These are phyloP conservation scores for Stephania japonica DNA, from an alignment of 164 flowering plant genomes.

Conservation along the genomic window DNA sequence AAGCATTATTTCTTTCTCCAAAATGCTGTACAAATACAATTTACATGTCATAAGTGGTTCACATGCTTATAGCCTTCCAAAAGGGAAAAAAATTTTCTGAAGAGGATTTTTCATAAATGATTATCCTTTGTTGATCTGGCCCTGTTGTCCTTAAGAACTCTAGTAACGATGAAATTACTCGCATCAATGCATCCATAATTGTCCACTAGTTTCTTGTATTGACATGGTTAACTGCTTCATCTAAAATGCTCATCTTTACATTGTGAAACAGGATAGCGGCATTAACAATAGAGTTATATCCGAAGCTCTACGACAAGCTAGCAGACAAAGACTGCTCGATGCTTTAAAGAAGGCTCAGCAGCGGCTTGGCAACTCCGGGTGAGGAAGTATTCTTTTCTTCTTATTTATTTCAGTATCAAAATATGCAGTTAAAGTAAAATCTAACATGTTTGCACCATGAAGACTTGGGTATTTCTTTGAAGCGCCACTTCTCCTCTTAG, in stretches of 20 bases:
- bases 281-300: slow-evolving; percentile 56
- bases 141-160: not conserved
- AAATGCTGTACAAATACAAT: not conserved
- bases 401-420: not conserved
- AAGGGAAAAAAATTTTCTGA: not conserved
- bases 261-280: slow-evolving; percentile 31
- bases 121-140: not conserved
- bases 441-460: not conserved
- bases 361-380: slow-evolving; percentile 44
- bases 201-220: not conserved
- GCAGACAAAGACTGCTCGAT: slow-evolving; percentile 53
- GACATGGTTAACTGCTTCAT: not conserved
- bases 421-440: not conserved
- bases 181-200: not conserved
- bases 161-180: not conserved
- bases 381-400: slow-evolving; percentile 15
- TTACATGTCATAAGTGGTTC: not conserved
- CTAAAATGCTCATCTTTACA: slow-evolving; percentile 1
- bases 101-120: not conserved
- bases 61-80: not conserved
- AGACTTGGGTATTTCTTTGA: not conserved
- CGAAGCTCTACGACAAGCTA: slow-evolving; percentile 44
- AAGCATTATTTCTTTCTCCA: not conserved
- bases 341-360: slow-evolving; percentile 61
- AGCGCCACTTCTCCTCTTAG: not conserved